Evolutionary conservation across 2,329 filamentous ascomycete genomes (phyloP).

Genomic region (Cladophialophora bantiana): DNA sequence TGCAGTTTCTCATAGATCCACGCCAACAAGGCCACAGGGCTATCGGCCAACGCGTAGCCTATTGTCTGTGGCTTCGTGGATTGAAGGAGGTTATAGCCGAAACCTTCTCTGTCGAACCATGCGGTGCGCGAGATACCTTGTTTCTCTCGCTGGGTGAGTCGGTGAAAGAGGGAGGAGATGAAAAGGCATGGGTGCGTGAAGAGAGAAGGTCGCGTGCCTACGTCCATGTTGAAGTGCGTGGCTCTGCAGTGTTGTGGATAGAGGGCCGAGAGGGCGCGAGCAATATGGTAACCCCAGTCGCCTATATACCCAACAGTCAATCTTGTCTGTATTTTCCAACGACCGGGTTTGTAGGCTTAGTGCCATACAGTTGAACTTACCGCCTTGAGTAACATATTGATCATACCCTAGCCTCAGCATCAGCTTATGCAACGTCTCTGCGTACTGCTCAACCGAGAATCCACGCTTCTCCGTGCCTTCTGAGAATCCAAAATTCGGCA

Average conservation of each 20-base stretch:
- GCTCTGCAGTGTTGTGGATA: constrained; percentile 29
- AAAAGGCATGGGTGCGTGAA: constrained; percentile 57
- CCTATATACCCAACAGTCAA: constrained; percentile 46
- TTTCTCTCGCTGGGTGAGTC: constrained; percentile 60
- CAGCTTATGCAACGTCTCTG: constrained; percentile 69
- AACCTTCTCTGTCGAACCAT: constrained; percentile 63
- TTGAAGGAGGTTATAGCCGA: constrained; percentile 67
- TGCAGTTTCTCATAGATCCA: constrained; percentile 85
- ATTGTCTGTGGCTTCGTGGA: constrained; percentile 75
- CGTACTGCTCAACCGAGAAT: constrained; percentile 67
- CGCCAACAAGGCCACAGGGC: constrained; percentile 72
- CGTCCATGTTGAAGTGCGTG: constrained; percentile 35
- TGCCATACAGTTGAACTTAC: constrained; percentile 1
- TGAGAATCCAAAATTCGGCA: constrained; percentile 22
- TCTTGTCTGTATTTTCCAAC: background rate
- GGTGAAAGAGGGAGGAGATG: constrained; percentile 57
- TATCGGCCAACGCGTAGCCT: constrained; percentile 72
- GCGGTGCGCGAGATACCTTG: constrained; percentile 59
- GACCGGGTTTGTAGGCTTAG: background rate
- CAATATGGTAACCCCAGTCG: constrained; percentile 72
- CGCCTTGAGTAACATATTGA: constrained; percentile 57
- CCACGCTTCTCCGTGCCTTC: constrained; percentile 45
- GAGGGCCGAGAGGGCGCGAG: constrained; percentile 63
- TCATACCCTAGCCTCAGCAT: constrained; percentile 57
- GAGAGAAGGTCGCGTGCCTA: constrained; percentile 24